Base-by-base conservation (phyloP, 192 early-diverging fungal genomes). In the Coemansia asiatica region DNA sequence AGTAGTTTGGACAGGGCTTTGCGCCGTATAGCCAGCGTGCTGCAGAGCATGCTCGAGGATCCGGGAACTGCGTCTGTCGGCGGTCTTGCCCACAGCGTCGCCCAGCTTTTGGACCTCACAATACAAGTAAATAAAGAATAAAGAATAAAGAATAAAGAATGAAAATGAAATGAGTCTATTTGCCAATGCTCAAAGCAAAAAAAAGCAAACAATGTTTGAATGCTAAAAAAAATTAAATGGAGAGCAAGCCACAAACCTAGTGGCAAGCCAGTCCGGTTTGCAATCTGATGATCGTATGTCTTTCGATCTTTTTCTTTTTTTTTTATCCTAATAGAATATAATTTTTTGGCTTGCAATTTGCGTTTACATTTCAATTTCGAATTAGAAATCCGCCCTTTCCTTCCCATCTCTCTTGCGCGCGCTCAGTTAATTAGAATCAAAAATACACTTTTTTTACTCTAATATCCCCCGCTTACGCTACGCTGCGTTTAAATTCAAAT, bases 41-140 rank as follows among this genome's bases (percentile, higher is more conserved):
- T 74, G 22, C 65, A 56, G 12, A 36, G 40, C 26, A 47, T 79
- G 56, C 56, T 46, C 1, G 33, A 60, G 16, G 71, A 79, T 6
- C 66, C 66, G 5, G 57, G 31, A 4, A 60, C 66, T 2, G 6
- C 19, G 3, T 19, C 19, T 8, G 63, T 69, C 29, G 21, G 46
- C 31, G 54, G 67, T 18, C 61, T 63, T 49, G 0, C 21, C 19
- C 29, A 50, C 13, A 12, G 23, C 7, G 47, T 51, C 10, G 26
- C 6, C 7, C 19, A 57, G 60, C 22, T 16, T 21, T 46, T 57
- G n/a, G 51, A 4, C 25, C n/a, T n/a, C n/a, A n/a, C n/a, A n/a
- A n/a, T n/a, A n/a, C n/a, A n/a, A n/a, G n/a, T n/a, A n/a, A n/a
- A n/a, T n/a, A n/a, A n/a, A n/a, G n/a, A n/a, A n/a, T n/a, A n/a